Conservation (phyloP, 2,329 filamentous ascomycete genomes). For the Monosporascus sp. region DNA sequence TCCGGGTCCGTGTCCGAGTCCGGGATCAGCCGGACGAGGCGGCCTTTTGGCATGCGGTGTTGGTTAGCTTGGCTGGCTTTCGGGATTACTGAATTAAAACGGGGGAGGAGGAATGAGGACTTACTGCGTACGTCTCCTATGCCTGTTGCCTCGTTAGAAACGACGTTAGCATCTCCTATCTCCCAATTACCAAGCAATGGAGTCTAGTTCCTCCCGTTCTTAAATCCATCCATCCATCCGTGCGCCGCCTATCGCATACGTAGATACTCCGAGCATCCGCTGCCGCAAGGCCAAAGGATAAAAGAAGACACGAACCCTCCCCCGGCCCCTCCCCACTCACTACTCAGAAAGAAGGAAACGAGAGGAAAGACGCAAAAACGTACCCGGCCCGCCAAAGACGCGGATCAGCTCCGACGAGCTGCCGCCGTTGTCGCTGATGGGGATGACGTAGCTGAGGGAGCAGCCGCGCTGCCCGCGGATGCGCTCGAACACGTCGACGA, state of each 20-base stretch:
- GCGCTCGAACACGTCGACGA: slow-evolving; percentile 82
- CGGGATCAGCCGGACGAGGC: slow-evolving; percentile 86
- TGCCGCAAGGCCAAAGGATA: background rate
- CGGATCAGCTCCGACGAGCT: slow-evolving; percentile 90
- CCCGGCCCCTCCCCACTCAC: no score
- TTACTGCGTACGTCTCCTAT: slow-evolving; percentile 29
- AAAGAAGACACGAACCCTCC: no score
- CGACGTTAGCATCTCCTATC: slow-evolving; percentile 1
- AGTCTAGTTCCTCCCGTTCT: no score
- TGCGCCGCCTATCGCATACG: no score
- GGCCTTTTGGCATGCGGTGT: slow-evolving; percentile 44
- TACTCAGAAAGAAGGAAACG: background rate
- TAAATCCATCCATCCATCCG: no score
- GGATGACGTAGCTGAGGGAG: slow-evolving; percentile 78
- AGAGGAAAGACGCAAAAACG: slow-evolving; percentile 8
- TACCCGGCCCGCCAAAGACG: slow-evolving; percentile 89
- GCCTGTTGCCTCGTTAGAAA: slow-evolving; percentile 18
- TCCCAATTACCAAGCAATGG: no score
- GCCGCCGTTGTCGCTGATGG: slow-evolving; percentile 93
- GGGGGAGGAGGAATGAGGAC: slow-evolving; percentile 1
- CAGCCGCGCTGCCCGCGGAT: slow-evolving; percentile 61
- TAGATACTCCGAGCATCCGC: no score
- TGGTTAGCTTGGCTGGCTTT: background rate
- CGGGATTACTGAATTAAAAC: background rate
- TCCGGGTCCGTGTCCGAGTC: slow-evolving; percentile 55